Evolutionary conservation across 805 yeast genomes (phyloP).

Genomic region (Monosporozyma aquatica): DNA sequence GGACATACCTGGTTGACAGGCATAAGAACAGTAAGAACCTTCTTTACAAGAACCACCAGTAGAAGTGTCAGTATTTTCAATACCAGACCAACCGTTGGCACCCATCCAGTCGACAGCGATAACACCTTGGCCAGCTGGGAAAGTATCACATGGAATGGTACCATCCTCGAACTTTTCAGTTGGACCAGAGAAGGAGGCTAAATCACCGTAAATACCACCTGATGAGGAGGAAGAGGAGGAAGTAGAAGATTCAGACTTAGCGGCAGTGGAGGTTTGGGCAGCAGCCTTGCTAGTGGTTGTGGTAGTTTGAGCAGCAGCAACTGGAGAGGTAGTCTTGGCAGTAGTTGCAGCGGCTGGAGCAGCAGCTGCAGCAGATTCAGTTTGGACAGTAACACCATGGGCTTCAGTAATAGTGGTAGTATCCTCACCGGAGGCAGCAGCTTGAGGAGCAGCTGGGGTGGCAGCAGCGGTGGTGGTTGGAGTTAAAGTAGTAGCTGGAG

Average conservation of each 20-base stretch:
- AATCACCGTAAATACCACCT: constrained; percentile 46
- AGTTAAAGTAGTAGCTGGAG: constrained; percentile 1
- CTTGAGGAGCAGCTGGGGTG: constrained; percentile 9
- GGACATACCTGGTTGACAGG: constrained; percentile 98
- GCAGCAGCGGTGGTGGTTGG: constrained; percentile 9
- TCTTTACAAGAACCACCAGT: constrained; percentile 65
- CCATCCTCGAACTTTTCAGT: constrained; percentile 58
- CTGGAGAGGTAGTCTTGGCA: constrained; percentile 11
- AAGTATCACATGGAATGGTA: constrained; percentile 51
- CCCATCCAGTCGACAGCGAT: constrained; percentile 49
- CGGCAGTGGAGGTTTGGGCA: constrained; percentile 16
- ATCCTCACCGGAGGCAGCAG: constrained; percentile 4
- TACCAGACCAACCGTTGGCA: constrained; percentile 42
- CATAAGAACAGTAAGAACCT: constrained; percentile 93
- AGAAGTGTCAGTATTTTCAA: constrained; percentile 40
- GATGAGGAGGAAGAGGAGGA: constrained; percentile 31
- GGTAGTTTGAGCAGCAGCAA: constrained; percentile 20
- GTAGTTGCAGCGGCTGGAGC: constrained; percentile 16
- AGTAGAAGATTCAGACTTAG: constrained; percentile 24
- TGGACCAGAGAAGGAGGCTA: constrained; percentile 50
- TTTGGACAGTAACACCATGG: background rate
- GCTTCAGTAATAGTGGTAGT: constrained; percentile 1
- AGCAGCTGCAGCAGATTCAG: constrained; percentile 2
- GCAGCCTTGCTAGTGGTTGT: constrained; percentile 13
- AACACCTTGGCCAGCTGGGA: constrained; percentile 73